Evolutionary conservation across 257 asterid species (phyloP).

Genomic region (Perilla frutescens): DNA sequence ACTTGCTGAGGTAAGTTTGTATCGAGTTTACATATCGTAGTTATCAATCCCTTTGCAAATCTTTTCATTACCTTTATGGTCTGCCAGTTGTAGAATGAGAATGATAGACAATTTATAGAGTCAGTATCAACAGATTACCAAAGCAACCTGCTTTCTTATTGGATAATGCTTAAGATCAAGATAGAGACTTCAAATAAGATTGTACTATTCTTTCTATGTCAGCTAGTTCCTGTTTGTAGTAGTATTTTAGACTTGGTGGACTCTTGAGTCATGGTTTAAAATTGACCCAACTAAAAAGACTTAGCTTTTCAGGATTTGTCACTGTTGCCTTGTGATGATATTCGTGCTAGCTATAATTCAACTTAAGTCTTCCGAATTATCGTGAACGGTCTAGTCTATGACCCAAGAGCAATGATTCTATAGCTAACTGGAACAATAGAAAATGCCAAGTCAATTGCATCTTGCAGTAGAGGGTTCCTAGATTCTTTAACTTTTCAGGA

Average conservation of each 20-base stretch:
- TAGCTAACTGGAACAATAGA: not conserved
- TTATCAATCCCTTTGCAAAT: not conserved
- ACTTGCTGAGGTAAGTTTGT: constrained; percentile 67
- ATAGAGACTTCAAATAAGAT: not conserved
- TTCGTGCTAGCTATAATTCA: too few relatives aligned
- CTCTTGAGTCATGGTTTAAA: too few relatives aligned
- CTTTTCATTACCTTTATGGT: not conserved
- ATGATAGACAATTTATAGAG: not conserved
- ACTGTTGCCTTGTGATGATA: not conserved
- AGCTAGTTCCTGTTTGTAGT: constrained; percentile 1
- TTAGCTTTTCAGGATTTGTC: not conserved
- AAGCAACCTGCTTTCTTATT: constrained; percentile 18
- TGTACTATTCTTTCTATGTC: not conserved
- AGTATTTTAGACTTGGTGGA: not conserved
- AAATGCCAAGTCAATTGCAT: not conserved
- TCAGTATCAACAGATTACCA: not conserved
- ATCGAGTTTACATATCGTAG: not conserved
- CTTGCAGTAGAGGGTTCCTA: not conserved
- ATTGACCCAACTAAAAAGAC: not conserved
- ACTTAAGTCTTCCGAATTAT: too few relatives aligned
- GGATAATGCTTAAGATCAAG: not conserved
- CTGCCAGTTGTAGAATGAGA: not conserved
- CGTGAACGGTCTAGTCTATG: too few relatives aligned
- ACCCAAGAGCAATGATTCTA: too few relatives aligned
- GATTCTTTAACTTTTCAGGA: not conserved